Evolutionary conservation across 306 rosid genomes (phyloP).

Genomic region (Trichosanthes cucumerina): DNA sequence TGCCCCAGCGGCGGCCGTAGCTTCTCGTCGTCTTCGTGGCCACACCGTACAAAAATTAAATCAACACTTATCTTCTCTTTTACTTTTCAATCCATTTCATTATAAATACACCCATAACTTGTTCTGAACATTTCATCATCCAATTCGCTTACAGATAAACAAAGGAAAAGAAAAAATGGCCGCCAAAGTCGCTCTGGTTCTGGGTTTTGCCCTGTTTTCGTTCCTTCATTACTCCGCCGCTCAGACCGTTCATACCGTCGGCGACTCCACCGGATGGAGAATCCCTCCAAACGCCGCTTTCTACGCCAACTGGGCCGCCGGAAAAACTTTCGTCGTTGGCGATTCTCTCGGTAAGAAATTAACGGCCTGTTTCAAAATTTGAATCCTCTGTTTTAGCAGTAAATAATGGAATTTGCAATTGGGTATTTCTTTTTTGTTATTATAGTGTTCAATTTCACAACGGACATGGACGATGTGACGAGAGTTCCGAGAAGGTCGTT

Average conservation of each 20-base stretch:
- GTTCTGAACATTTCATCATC: neutral
- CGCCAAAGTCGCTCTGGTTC: neutral
- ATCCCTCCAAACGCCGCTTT: constrained; percentile 1
- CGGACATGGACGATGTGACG: neutral
- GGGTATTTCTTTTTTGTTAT: neutral
- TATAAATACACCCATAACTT: neutral
- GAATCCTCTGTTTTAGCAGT: neutral
- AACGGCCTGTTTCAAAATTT: neutral
- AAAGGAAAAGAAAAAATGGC: neutral
- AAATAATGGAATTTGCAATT: neutral
- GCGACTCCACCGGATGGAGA: constrained; percentile 22
- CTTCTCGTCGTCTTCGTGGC: neutral
- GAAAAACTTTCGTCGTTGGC: constrained; percentile 13
- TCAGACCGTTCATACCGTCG: constrained; percentile 24
- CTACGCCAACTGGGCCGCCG: constrained; percentile 24
- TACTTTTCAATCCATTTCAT: neutral
- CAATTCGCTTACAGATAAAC: neutral
- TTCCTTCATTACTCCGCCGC: constrained; percentile 1
- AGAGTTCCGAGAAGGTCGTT: neutral
- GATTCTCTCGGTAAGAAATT: constrained; percentile 21
- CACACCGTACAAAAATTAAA: neutral
- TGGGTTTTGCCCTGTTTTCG: neutral
- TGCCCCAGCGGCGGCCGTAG: neutral
- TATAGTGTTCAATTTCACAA: constrained; percentile 1
- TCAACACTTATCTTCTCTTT: neutral